These are phyloP conservation scores for Alternaria brassicicola DNA, from an alignment of 2,329 filamentous ascomycete genomes.

Conservation along the genomic window DNA sequence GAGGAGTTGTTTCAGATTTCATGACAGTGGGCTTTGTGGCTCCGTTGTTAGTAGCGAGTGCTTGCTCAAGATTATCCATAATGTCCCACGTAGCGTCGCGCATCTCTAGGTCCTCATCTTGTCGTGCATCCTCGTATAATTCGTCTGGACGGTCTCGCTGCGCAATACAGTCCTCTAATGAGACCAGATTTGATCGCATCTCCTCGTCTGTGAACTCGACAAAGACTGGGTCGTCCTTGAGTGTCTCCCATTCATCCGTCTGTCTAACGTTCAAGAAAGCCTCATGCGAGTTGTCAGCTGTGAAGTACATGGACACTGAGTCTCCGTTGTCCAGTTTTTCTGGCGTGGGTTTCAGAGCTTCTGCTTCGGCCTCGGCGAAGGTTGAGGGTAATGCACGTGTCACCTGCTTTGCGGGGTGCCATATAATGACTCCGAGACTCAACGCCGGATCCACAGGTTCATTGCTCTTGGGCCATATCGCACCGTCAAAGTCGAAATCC, in stretches of 20 bases:
- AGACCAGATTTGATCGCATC: slow-evolving; percentile 47
- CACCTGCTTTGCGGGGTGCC: slow-evolving; percentile 53
- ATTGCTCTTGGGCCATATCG: slow-evolving; percentile 53
- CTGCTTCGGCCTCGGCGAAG: slow-evolving; percentile 53
- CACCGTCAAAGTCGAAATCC: slow-evolving; percentile 54
- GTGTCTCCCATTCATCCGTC: slow-evolving; percentile 57
- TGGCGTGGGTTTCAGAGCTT: slow-evolving; percentile 48
- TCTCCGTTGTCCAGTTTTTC: slow-evolving; percentile 49
- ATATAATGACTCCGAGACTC: slow-evolving; percentile 55
- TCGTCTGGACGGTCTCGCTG: slow-evolving; percentile 50
- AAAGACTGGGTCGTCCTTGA: slow-evolving; percentile 59
- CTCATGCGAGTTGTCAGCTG: slow-evolving; percentile 51
- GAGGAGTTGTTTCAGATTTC: slow-evolving; percentile 1
- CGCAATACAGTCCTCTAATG: slow-evolving; percentile 52
- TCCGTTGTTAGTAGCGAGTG: slow-evolving; percentile 35
- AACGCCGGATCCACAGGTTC: slow-evolving; percentile 53
- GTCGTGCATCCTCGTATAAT: slow-evolving; percentile 22
- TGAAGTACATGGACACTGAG: slow-evolving; percentile 59
- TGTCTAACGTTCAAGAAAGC: slow-evolving; percentile 56
- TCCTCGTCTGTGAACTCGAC: slow-evolving; percentile 51
- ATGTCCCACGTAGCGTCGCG: slow-evolving; percentile 45
- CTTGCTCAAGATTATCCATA: slow-evolving; percentile 50
- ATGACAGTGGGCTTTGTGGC: slow-evolving; percentile 9
- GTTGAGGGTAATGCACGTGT: slow-evolving; percentile 52
- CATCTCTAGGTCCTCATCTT: slow-evolving; percentile 43